These are phyloP conservation scores for Sanghuangporus baumii DNA, from an alignment of 1,284 basidiomycete genomes.

Conservation along the genomic window DNA sequence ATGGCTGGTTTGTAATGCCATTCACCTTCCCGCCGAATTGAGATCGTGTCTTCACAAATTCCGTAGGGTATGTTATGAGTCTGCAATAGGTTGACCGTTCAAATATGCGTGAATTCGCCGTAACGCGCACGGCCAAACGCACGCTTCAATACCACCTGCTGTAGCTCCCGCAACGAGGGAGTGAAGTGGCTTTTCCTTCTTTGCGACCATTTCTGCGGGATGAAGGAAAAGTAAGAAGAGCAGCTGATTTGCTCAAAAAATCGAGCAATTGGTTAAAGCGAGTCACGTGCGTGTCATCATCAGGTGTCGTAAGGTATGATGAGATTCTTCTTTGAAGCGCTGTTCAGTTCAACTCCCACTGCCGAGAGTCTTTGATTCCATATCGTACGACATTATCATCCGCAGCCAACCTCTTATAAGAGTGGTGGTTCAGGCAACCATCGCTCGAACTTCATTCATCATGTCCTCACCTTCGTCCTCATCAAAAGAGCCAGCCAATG, in stretches of 20 bases:
- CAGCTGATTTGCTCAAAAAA: neutral
- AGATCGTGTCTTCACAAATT: conserved; percentile 85
- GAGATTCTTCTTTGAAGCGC: neutral
- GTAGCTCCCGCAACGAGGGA: conserved; percentile 88
- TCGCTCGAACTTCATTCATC: neutral
- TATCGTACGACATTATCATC: neutral
- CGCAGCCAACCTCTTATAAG: neutral
- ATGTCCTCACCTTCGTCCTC: neutral
- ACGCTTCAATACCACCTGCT: conserved; percentile 92
- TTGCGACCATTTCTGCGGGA: conserved; percentile 22
- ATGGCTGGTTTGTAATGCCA: neutral
- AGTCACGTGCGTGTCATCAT: neutral
- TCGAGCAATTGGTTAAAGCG: neutral
- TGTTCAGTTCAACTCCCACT: neutral
- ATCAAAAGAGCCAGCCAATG: conserved; percentile 3
- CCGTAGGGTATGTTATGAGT: conserved; percentile 86
- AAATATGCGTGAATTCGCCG: conserved; percentile 18
- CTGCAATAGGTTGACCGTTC: conserved; percentile 28
- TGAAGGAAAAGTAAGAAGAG: neutral
- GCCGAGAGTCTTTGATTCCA: neutral
- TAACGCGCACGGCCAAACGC: conserved; percentile 25
- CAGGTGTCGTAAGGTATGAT: too few species aligned
- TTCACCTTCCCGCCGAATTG: conserved; percentile 74
- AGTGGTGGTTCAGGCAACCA: neutral
- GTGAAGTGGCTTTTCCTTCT: conserved; percentile 71